Evolutionary conservation across 176 grass and related monocot genomes (phyloP).

Genomic region (Avena sativa): DNA sequence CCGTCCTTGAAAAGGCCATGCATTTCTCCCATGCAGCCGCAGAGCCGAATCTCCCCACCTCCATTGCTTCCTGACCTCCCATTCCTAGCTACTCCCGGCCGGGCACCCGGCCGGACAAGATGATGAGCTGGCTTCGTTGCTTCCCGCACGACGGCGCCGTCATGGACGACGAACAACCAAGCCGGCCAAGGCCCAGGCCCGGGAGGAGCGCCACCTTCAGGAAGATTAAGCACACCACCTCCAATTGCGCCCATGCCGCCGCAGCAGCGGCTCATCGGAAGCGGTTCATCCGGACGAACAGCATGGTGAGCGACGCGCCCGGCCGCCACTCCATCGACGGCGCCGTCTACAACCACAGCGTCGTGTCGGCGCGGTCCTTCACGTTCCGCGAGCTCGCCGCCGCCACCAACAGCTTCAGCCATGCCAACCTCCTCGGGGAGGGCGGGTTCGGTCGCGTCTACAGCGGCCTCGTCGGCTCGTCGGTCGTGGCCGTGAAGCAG

Average conservation of each 20-base stretch:
- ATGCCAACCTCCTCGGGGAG: conserved; percentile 43
- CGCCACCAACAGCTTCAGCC: conserved; percentile 42
- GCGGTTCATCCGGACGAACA: not conserved
- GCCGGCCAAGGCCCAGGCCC: conserved; percentile 1
- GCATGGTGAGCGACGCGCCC: not conserved
- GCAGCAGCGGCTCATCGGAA: not conserved
- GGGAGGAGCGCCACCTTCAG: conserved; percentile 31
- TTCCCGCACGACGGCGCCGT: conserved; percentile 26
- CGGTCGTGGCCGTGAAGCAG: conserved; percentile 50
- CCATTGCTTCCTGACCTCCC: conserved; percentile 17
- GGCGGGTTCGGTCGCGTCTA: conserved; percentile 58
- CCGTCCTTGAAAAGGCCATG: conserved; percentile 16
- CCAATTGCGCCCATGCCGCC: conserved; percentile 14
- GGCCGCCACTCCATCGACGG: conserved; percentile 11
- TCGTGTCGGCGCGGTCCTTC: conserved; percentile 31
- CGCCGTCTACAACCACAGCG: not conserved
- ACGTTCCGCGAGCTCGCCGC: conserved; percentile 43
- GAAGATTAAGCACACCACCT: conserved; percentile 12
- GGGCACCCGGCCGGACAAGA: conserved; percentile 32
- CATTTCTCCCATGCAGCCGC: not conserved
- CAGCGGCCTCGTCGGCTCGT: conserved; percentile 22
- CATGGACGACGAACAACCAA: conserved; percentile 19
- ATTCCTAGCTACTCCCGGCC: conserved; percentile 23
- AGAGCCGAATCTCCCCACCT: conserved; percentile 12
- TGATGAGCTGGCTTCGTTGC: conserved; percentile 30